A percentile compares a stretch with the other conserved stretches of the same genome.
These are phyloP conservation scores for Thelonectria discophora DNA, from an alignment of 2,329 filamentous ascomycete genomes.

Conservation along the genomic window DNA sequence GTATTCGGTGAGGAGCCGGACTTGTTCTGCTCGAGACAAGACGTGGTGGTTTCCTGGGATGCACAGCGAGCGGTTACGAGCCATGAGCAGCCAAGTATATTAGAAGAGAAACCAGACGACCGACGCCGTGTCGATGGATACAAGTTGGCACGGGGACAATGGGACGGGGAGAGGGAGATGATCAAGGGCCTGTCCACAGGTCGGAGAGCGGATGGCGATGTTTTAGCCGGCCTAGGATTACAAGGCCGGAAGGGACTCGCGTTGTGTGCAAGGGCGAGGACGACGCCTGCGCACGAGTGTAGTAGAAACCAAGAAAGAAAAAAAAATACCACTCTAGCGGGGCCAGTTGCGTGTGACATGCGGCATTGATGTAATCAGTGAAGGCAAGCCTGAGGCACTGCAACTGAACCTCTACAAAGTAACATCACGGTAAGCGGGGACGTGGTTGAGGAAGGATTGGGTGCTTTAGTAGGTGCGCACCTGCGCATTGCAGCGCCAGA, in stretches of 20 bases:
- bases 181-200: conserved; percentile 19
- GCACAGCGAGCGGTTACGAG: conserved; percentile 35
- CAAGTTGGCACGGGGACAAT: conserved; percentile 15
- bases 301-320: conserved; percentile 39
- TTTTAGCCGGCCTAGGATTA: conserved; percentile 18
- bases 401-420: no score
- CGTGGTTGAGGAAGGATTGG: no score
- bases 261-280: conserved; percentile 35
- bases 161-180: conserved; percentile 4
- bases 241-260: conserved; percentile 33
- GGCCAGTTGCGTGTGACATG: conserved; percentile 11
- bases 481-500: background rate
- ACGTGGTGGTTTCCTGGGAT: conserved; percentile 25
- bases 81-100: conserved; percentile 37
- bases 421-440: no score
- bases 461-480: no score
- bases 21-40: conserved; percentile 33
- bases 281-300: conserved; percentile 39
- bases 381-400: background rate
- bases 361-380: no score
- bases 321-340: conserved; percentile 36
- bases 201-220: conserved; percentile 30
- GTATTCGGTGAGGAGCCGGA: conserved; percentile 28
- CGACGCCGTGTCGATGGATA: conserved; percentile 21
- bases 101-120: conserved; percentile 34